phyloP scores from a whole-genome alignment of 257 asterid genomes.

The Phtheirospermum japonicum region DNA sequence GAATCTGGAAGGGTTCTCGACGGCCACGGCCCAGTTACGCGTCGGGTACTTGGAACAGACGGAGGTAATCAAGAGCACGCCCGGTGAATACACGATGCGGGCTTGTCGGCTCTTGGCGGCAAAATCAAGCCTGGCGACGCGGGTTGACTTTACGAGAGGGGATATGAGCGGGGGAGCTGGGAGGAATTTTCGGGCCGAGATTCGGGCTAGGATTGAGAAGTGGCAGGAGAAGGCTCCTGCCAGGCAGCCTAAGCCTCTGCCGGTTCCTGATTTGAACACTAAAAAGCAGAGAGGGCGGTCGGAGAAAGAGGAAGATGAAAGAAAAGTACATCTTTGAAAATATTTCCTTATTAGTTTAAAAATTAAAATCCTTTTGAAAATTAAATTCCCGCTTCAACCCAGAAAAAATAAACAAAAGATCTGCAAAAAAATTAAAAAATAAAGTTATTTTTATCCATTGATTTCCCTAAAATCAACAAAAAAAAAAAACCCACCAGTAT shows the following conservation, averaged over 20 bases:
- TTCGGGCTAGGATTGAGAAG: conserved; percentile 86
- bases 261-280: conserved; percentile 98
- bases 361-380: too few relatives aligned
- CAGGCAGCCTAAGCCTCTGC: conserved; percentile 95
- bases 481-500: conserved; percentile 37
- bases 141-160: conserved; percentile 82
- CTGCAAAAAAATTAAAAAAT: conserved; percentile 34
- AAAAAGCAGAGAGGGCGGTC: conserved; percentile 97
- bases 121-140: conserved; percentile 91
- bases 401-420: conserved; percentile 51
- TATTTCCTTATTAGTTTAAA: not conserved
- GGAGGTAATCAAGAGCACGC: conserved; percentile 83
- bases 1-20: conserved; percentile 88
- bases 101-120: conserved; percentile 93
- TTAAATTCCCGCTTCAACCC: conserved; percentile 40
- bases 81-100: conserved; percentile 82
- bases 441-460: not conserved
- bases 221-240: conserved; percentile 99
- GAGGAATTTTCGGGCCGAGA: conserved; percentile 66
- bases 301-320: conserved; percentile 92
- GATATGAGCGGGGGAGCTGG: conserved; percentile 86
- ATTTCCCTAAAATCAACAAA: not conserved
- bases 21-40: conserved; percentile 85
- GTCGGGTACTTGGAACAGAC: conserved; percentile 89
- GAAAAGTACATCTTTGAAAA: conserved; percentile 67